Base-by-base conservation (phyloP, 78 protist species). In the Emiliania huxleyi region DNA sequence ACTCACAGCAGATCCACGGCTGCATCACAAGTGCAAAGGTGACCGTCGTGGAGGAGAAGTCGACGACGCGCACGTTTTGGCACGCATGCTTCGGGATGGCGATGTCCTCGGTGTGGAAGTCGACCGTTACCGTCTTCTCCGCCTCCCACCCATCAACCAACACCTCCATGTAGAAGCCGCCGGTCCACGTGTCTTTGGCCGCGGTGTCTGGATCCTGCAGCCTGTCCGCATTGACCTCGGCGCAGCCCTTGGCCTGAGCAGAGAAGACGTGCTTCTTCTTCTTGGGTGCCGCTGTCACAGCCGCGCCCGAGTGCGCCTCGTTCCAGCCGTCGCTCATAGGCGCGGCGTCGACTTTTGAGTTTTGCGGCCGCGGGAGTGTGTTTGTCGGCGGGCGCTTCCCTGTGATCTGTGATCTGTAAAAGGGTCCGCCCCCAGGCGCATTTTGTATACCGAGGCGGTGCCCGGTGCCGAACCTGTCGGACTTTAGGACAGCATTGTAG, bases 141-240 rank as follows among this genome's bases (percentile, higher is more conserved):
- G 12, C n/a, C 33, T 69, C 75, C 75, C 75, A 69, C 75, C 75
- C 75, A 26, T 69, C 75, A 5, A 69, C 75, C 33, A 26, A 69
- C 75, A 69, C 75, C 33, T 69, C 75, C 75, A 69, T 69, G 75
- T 69, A 69, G 75, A 69, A 69, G n/a, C 75, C 75, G 75, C 75
- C 75, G 33, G n/a, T 12, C 75, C 75, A 69, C 12, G 18, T 69
- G n/a, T 69, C 75, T 26, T 12, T 69, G 33, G 18, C 33, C 37
- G 12, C 38, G n/a, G 33, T 26, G 37, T 19, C n/a, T 15, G 18
- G 37, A 15, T 69, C 75, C 37, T 69, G 33, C 33, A 69, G 3
- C 37, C 75, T 4, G 38, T 69, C 75, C 37, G 75, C 12, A 15
- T 69, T 69, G 23, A 69, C 38, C 75, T 69, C 75, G 37, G 75